Evolutionary conservation across 2,329 filamentous ascomycete species (phyloP), one percentile per base, ranked within the genome.

Genomic region (Aspergillus aculeatus): DNA sequence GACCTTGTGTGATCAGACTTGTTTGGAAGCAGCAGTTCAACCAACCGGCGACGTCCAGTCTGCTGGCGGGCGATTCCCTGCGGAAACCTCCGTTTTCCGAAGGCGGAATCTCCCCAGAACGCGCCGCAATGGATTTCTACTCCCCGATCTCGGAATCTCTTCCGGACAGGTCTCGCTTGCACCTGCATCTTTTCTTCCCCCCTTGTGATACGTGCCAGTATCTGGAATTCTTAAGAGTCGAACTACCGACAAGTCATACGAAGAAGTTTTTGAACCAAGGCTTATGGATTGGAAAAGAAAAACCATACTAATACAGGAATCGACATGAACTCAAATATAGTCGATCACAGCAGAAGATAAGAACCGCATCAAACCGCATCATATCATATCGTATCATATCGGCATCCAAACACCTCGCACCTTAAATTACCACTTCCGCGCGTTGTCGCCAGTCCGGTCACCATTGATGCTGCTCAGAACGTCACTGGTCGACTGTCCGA

Each of bases 401-500:
- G 19, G 16, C 21, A 24, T 21, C 50, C 52, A 54, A 29, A 10
- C 26, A 29, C 26, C 26, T 29, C 26, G 26, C 26, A 29, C 9
- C 26, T 29, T 2, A 10, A 9, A 29, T 47, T 21, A 31, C 23
- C 29, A 31, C n/a, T 29, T 47, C 14, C 21, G 50, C 21, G 51
- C 19, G 26, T 53, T 29, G 7, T 21, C 53, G 19, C 53, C 53
- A 4, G 53, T 48, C 21, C 53, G 41, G 19, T 55, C 53, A 16
- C 53, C 53, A 23, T 48, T 48, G 41, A 55, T 54, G 12, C 52
- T 60, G 47, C 53, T 60, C 29, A 64, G 57, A 5, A 44, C 47
- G 14, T 59, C 50, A 32, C 61, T 60, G 10, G 63, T 57, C 19
- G 63, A 66, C 56, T 66, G 38, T 47, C 59, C 64, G 23, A 61